Conservation (phyloP, 2,329 filamentous ascomycete species). For the Pseudohalonectria lignicola region DNA sequence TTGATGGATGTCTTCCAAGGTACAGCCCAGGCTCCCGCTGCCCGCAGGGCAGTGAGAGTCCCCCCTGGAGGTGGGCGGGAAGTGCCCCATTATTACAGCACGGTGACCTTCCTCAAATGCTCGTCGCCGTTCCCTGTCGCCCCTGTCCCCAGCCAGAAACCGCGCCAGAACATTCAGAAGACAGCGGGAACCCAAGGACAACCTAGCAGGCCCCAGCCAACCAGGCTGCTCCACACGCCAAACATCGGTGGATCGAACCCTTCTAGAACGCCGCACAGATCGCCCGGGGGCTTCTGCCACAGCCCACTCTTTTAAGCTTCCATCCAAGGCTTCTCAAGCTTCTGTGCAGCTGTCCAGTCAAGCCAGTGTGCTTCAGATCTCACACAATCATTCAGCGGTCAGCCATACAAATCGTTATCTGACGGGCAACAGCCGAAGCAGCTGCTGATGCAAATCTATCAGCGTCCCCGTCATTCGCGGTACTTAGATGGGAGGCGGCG, state of each 20-base stretch:
- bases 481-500: no score
- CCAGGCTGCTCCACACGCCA: slow-evolving; percentile 1
- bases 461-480: no score
- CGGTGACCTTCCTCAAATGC: no score
- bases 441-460: no score
- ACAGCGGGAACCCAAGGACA: not conserved
- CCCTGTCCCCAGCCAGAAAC: not conserved
- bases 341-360: slow-evolving; percentile 8
- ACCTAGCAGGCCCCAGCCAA: not conserved
- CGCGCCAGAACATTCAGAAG: not conserved
- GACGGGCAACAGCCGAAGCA: no score
- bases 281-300: slow-evolving; percentile 4
- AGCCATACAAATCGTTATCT: no score
- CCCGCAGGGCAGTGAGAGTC: no score
- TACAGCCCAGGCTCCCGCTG: no score
- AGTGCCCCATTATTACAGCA: no score
- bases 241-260: not conserved
- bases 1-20: no score
- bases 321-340: slow-evolving; percentile 9
- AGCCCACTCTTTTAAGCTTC: slow-evolving; percentile 2
- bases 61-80: no score
- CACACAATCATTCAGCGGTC: no score
- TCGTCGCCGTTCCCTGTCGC: slow-evolving; percentile 1
- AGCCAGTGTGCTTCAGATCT: not conserved
- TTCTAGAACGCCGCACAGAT: slow-evolving; percentile 9